Evolutionary conservation across 345 rosid species (phyloP).

Genomic region (Populus alba): DNA sequence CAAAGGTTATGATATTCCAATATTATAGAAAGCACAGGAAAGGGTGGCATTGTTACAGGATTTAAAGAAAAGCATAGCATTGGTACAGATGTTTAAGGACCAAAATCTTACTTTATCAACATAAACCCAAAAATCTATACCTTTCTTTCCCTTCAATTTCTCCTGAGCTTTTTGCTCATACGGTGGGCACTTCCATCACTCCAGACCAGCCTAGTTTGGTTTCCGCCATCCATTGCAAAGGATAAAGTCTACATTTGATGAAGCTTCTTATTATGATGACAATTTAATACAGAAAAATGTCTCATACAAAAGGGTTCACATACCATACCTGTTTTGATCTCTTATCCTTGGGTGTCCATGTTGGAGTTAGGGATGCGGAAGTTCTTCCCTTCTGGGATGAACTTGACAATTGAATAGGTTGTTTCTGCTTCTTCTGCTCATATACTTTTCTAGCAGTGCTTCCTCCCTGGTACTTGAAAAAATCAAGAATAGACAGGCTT

Average conservation of each 20-base stretch:
- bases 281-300: not conserved
- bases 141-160: not conserved
- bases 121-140: not conserved
- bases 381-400: conserved; percentile 36
- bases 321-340: conserved; percentile 64
- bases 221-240: conserved; percentile 46
- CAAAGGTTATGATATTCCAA: not conserved
- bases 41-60: not conserved
- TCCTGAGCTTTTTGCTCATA: conserved; percentile 29
- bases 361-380: conserved; percentile 35
- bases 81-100: not conserved
- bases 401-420: conserved; percentile 34
- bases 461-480: conserved; percentile 76
- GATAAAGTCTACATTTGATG: conserved; percentile 54
- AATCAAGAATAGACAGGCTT: conserved; percentile 77
- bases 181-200: conserved; percentile 36
- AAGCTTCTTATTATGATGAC: not conserved
- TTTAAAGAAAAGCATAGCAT: not conserved
- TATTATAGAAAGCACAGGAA: not conserved
- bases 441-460: conserved; percentile 35
- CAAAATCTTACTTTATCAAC: not conserved
- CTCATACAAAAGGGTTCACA: not conserved
- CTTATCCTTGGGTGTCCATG: conserved; percentile 72
- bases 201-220: conserved; percentile 84
- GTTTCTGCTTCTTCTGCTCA: conserved; percentile 61